Conservation (phyloP, 2,329 filamentous ascomycete species). For the Bipolaris cookei region DNA sequence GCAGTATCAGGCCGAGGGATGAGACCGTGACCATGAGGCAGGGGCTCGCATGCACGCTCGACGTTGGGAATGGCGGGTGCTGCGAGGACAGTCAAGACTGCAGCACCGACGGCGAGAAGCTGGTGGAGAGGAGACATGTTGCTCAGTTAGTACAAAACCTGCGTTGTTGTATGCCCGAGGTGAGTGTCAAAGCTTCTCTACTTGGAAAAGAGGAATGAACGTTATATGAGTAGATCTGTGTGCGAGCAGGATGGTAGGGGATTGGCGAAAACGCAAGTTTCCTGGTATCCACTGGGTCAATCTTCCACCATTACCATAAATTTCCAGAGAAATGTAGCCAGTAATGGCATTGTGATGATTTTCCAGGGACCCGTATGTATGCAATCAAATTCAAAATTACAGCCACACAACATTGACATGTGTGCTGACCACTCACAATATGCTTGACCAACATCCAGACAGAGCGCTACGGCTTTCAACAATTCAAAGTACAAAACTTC, state of each 20-base stretch:
- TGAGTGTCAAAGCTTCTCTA: neutral
- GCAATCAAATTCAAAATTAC: neutral
- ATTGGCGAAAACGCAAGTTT: neutral
- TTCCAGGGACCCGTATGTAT: neutral
- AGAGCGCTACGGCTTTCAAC: too few species aligned
- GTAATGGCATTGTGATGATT: neutral
- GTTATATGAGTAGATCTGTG: neutral
- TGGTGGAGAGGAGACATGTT: neutral
- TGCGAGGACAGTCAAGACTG: neutral
- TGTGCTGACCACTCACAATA: too few species aligned
- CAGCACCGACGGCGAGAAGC: neutral
- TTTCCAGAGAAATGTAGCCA: neutral
- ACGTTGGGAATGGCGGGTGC: neutral
- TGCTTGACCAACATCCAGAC: too few species aligned
- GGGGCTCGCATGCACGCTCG: neutral
- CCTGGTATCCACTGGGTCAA: too few species aligned
- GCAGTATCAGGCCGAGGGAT: conserved; percentile 18
- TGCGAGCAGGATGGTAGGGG: too few species aligned
- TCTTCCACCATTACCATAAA: too few species aligned
- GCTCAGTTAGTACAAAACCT: neutral
- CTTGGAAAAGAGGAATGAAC: neutral
- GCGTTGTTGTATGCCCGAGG: neutral
- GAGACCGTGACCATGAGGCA: conserved; percentile 6
- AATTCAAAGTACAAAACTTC: too few species aligned
- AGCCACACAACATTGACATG: neutral